These are phyloP conservation scores for Xylaria longipes DNA, from an alignment of 495 filamentous ascomycete species.

Conservation along the genomic window DNA sequence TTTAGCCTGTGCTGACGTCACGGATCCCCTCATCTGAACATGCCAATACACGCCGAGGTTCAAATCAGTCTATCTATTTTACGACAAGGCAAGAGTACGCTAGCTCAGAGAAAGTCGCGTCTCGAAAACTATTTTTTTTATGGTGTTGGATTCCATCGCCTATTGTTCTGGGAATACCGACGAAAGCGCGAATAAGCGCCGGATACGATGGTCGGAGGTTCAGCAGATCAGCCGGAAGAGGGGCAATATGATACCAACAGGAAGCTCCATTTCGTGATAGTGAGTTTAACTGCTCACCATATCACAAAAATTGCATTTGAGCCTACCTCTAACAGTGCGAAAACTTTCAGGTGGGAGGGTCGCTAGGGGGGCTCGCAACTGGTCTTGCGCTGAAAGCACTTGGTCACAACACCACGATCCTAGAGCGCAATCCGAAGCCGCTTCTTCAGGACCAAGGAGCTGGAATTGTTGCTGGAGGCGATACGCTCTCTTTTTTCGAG, in stretches of 20 bases:
- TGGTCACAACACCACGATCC: constrained; percentile 57
- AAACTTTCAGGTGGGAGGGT: constrained; percentile 53
- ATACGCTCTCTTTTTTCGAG: constrained; percentile 43
- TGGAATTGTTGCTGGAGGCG: constrained; percentile 57
- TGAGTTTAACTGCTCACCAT: constrained; percentile 8
- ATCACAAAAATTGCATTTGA: too few relatives aligned
- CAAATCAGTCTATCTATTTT: neutral
- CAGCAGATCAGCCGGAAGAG: neutral
- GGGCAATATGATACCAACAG: neutral
- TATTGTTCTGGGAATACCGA: neutral
- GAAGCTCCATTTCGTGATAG: constrained; percentile 44
- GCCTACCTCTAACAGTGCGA: neutral
- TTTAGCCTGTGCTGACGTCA: constrained; percentile 27
- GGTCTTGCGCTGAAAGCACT: constrained; percentile 58
- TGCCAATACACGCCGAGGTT: neutral
- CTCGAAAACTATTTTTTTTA: neutral
- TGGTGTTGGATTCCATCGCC: neutral
- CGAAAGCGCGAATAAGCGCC: neutral
- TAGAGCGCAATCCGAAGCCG: constrained; percentile 56
- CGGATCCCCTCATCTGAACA: constrained; percentile 11
- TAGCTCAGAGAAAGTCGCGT: neutral
- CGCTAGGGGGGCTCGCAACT: constrained; percentile 52
- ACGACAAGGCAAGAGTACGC: neutral
- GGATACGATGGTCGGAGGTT: neutral
- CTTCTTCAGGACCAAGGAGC: constrained; percentile 63